Evolutionary conservation across 1,284 basidiomycete genomes (phyloP).

Genomic region (Cutaneotrichosporon mucoides): DNA sequence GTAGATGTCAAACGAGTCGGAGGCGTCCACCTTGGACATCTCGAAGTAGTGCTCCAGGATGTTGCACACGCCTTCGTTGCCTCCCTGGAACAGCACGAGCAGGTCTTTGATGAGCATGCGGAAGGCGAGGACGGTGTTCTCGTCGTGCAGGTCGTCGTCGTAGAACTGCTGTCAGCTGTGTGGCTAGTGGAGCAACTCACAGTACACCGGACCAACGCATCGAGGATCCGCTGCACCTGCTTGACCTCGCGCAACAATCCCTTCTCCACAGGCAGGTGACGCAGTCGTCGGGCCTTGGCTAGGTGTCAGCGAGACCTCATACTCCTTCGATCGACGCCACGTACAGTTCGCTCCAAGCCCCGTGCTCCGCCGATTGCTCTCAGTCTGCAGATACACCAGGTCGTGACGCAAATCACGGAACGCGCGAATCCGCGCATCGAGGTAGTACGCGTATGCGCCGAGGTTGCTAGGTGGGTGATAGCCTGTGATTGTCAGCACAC

Average conservation of each 20-base stretch:
- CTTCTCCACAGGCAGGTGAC: constrained; percentile 92
- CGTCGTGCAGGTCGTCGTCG: constrained; percentile 85
- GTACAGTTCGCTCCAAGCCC: constrained; percentile 43
- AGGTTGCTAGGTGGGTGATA: constrained; percentile 82
- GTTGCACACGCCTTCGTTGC: constrained; percentile 98
- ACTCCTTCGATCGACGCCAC: constrained; percentile 1
- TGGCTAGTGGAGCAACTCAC: constrained; percentile 35
- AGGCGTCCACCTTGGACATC: constrained; percentile 90
- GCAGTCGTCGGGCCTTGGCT: constrained; percentile 62
- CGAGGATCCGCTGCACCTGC: constrained; percentile 83
- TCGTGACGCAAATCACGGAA: constrained; percentile 92
- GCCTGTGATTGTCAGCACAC: constrained; percentile 53
- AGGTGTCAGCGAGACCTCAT: neutral
- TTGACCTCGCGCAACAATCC: constrained; percentile 89
- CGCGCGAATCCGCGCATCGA: constrained; percentile 82
- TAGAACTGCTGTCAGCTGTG: constrained; percentile 61
- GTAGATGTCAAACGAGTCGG: constrained; percentile 81
- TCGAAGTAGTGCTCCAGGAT: constrained; percentile 98
- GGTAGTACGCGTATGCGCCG: constrained; percentile 79
- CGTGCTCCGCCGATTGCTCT: constrained; percentile 66
- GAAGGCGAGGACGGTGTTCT: constrained; percentile 81
- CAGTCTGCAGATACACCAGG: constrained; percentile 81
- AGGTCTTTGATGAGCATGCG: constrained; percentile 97
- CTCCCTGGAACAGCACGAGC: constrained; percentile 89
- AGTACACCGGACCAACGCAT: constrained; percentile 72